A percentile compares a stretch with the other conserved stretches of the same genome.
These are phyloP conservation scores for Sutorius eximius DNA, from an alignment of 1,284 basidiomycete genomes.

Conservation along the genomic window DNA sequence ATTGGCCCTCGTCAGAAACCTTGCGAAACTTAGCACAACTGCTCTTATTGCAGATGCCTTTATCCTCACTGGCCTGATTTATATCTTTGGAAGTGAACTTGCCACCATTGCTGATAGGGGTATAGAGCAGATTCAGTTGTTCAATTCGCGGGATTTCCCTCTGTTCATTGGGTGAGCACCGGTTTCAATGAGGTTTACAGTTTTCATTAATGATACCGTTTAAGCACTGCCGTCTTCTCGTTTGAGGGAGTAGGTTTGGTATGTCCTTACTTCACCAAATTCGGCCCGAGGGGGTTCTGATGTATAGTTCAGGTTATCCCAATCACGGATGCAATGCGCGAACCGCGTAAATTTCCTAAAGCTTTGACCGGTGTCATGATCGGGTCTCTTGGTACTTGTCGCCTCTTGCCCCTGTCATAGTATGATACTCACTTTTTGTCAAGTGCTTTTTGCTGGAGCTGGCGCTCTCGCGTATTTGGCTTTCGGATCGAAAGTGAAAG, in stretches of 20 bases:
- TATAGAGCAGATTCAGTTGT: slow-evolving; percentile 81
- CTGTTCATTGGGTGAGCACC: slow-evolving; percentile 82
- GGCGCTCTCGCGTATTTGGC: slow-evolving; percentile 88
- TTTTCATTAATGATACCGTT: slow-evolving; percentile 8
- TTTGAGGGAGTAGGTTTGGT: slow-evolving; percentile 97
- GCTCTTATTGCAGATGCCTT: slow-evolving; percentile 95
- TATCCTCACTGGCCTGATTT: slow-evolving; percentile 87
- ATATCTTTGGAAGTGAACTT: slow-evolving; percentile 84
- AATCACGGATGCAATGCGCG: slow-evolving; percentile 94
- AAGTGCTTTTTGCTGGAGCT: slow-evolving; percentile 87
- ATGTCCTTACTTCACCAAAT: slow-evolving; percentile 29
- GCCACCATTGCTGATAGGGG: slow-evolving; percentile 65
- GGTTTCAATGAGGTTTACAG: not conserved
- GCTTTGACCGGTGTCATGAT: slow-evolving; percentile 92
- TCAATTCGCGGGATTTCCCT: slow-evolving; percentile 89
- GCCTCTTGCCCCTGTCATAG: not conserved
- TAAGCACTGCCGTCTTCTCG: slow-evolving; percentile 93
- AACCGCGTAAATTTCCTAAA: slow-evolving; percentile 90
- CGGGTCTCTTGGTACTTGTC: slow-evolving; percentile 60
- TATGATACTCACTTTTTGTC: slow-evolving; percentile 12
- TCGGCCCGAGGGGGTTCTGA: slow-evolving; percentile 5
- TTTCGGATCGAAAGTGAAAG: slow-evolving; percentile 86
- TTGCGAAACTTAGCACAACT: slow-evolving; percentile 90
- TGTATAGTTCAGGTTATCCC: slow-evolving; percentile 69
- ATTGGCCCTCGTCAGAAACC: slow-evolving; percentile 81